A percentile compares a stretch with the other conserved stretches of the same genome.
Conservation (phyloP, 148 eudicot genomes). For the Hydrangea macrophylla region DNA sequence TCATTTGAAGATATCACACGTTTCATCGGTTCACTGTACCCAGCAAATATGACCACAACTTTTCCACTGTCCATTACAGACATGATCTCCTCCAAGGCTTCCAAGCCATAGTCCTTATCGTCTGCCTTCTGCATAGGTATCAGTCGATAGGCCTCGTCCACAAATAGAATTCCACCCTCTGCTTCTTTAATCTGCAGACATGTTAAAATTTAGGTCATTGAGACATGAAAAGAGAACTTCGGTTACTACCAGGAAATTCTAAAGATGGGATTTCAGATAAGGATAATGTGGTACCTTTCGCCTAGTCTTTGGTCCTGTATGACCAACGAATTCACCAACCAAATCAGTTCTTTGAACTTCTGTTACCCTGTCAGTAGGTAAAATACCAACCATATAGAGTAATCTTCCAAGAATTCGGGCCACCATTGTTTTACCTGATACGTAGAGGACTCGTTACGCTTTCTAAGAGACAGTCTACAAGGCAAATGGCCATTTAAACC, state of each 20-base stretch:
- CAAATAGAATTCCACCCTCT: constrained; percentile 95
- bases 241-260: background rate
- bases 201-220: background rate
- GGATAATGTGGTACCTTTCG: constrained; percentile 57
- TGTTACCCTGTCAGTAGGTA: constrained; percentile 90
- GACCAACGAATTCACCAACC: constrained; percentile 99
- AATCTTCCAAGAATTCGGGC: constrained; percentile 96
- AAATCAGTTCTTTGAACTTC: constrained; percentile 98
- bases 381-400: constrained; percentile 87
- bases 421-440: constrained; percentile 96
- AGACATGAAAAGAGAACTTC: background rate
- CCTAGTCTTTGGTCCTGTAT: constrained; percentile 96
- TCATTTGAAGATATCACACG: constrained; percentile 93
- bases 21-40: constrained; percentile 97
- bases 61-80: constrained; percentile 96
- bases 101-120: constrained; percentile 94
- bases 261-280: background rate
- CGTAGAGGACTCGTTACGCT: constrained; percentile 9
- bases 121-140: constrained; percentile 96
- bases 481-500: background rate
- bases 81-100: constrained; percentile 99
- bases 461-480: background rate
- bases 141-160: constrained; percentile 94
- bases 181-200: constrained; percentile 82
- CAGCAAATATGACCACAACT: constrained; percentile 92